Conservation (phyloP, 2,329 filamentous ascomycete genomes). For the Colletotrichum costaricense region DNA sequence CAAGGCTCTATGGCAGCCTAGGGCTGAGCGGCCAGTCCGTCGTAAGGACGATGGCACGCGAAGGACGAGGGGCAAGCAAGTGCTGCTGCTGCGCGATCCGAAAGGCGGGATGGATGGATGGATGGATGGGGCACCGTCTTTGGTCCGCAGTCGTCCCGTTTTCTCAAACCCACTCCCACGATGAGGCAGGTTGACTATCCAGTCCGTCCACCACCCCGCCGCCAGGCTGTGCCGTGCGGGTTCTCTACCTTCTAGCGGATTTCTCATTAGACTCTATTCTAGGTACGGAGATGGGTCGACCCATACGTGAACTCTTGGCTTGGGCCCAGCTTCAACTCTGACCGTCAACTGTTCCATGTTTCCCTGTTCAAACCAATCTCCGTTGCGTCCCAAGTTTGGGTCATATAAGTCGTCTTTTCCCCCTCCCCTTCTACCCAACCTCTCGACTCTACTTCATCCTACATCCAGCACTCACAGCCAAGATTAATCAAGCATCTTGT, state of each 20-base stretch:
- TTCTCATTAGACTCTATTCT: conserved; percentile 24
- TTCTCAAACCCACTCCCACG: conserved; percentile 13
- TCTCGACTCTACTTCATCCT: conserved; percentile 3
- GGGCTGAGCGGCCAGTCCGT: conserved; percentile 25
- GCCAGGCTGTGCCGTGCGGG: conserved; percentile 9
- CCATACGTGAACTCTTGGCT: conserved; percentile 24
- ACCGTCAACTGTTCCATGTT: conserved; percentile 4
- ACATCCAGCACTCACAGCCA: neutral
- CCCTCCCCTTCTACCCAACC: neutral
- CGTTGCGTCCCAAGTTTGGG: conserved; percentile 17
- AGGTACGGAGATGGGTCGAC: conserved; percentile 2
- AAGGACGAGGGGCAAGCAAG: conserved; percentile 10
- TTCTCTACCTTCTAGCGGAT: neutral
- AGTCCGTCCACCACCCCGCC: neutral
- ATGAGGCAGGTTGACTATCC: conserved; percentile 14
- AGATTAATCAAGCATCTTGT: neutral
- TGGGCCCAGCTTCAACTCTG: conserved; percentile 15
- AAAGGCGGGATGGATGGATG: neutral
- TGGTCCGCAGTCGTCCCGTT: conserved; percentile 23
- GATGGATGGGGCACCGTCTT: neutral
- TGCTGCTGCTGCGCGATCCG: neutral
- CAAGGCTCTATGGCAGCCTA: conserved; percentile 26
- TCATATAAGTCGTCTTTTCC: conserved; percentile 24
- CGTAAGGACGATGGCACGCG: neutral
- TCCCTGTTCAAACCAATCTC: conserved; percentile 10